A percentile compares a stretch with the other conserved stretches of the same genome.
These are phyloP conservation scores for Cercospora nicotianae DNA, from an alignment of 2,329 filamentous ascomycete species.

Conservation along the genomic window DNA sequence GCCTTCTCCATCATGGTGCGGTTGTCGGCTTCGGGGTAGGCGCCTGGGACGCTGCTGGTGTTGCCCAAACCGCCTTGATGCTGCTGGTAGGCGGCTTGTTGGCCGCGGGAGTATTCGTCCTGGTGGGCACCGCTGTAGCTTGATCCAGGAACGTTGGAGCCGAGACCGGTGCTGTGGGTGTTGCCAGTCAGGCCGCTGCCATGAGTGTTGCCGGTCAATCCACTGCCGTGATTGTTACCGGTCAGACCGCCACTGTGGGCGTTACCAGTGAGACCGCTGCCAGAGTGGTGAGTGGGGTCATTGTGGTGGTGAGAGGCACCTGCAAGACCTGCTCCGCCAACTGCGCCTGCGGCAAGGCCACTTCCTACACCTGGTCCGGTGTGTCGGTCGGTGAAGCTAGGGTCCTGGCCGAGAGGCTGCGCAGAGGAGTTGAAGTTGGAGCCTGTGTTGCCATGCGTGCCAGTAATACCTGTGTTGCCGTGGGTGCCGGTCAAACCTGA, in stretches of 20 bases:
- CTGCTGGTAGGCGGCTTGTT: slow-evolving; percentile 10
- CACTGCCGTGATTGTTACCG: not conserved
- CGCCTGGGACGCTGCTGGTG: slow-evolving; percentile 8
- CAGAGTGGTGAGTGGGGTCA: slow-evolving; percentile 4
- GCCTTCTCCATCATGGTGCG: slow-evolving; percentile 20
- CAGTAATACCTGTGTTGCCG: not conserved
- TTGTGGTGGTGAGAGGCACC: slow-evolving; percentile 16
- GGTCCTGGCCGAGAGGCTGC: slow-evolving; percentile 20
- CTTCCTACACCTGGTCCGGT: slow-evolving; percentile 13
- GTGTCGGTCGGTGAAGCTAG: slow-evolving; percentile 19
- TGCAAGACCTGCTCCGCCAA: slow-evolving; percentile 16
- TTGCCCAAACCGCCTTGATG: slow-evolving; percentile 1
- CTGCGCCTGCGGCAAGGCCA: slow-evolving; percentile 14
- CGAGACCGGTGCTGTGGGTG: not conserved
- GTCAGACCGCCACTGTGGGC: not conserved
- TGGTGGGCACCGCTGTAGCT: slow-evolving; percentile 5
- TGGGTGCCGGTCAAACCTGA: slow-evolving; percentile 11
- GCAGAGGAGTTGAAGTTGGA: slow-evolving; percentile 15
- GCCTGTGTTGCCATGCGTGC: slow-evolving; percentile 2
- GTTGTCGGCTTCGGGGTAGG: slow-evolving; percentile 16
- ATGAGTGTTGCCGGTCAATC: too few species aligned
- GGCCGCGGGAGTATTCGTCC: slow-evolving; percentile 12
- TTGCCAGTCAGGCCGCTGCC: too few species aligned
- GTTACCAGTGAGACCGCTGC: slow-evolving; percentile 4
- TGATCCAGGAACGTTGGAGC: not conserved